Evolutionary conservation across 2,329 filamentous ascomycete genomes (phyloP).

Genomic region (Neonectria ditissima): DNA sequence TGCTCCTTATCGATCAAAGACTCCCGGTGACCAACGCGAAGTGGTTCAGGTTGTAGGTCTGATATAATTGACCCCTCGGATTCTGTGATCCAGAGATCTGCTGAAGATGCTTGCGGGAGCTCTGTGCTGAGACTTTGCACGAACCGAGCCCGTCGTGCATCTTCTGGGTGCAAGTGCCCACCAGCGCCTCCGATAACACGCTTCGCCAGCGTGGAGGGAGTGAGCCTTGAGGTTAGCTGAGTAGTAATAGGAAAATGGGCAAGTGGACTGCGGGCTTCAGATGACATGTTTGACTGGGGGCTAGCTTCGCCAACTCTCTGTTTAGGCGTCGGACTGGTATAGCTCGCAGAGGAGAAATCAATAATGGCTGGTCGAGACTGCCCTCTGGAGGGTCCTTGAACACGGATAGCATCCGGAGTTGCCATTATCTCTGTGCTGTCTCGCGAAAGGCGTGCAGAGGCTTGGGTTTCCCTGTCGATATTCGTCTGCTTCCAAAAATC

Average conservation of each 20-base stretch:
- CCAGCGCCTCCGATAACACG: slow-evolving; percentile 43
- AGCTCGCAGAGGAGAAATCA: slow-evolving; percentile 18
- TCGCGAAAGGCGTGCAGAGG: slow-evolving; percentile 41
- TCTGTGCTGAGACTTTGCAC: slow-evolving; percentile 33
- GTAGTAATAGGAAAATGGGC: slow-evolving; percentile 46
- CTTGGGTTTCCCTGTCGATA: slow-evolving; percentile 19
- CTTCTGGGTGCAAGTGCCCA: slow-evolving; percentile 36
- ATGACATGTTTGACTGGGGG: slow-evolving; percentile 26
- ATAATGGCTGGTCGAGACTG: not conserved
- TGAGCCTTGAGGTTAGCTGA: slow-evolving; percentile 39
- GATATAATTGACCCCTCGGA: slow-evolving; percentile 29
- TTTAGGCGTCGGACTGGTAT: slow-evolving; percentile 15
- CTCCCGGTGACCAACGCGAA: slow-evolving; percentile 36
- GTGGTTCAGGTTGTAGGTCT: slow-evolving; percentile 42
- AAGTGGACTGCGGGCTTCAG: slow-evolving; percentile 37
- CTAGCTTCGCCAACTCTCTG: slow-evolving; percentile 24
- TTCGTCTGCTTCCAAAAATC: not conserved
- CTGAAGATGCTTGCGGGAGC: slow-evolving; percentile 34
- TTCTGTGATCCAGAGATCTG: slow-evolving; percentile 38
- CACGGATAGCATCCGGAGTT: slow-evolving; percentile 4
- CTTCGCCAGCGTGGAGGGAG: slow-evolving; percentile 38
- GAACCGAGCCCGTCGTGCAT: slow-evolving; percentile 30
- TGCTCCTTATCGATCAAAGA: slow-evolving; percentile 17
- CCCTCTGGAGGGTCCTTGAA: not conserved
- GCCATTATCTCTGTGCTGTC: slow-evolving; percentile 31